A percentile compares a stretch with the other conserved stretches of the same genome.
phyloP scores from a whole-genome alignment of 225 moss, liverwort and hornwort genomes.

The Pleurozium schreberi region DNA sequence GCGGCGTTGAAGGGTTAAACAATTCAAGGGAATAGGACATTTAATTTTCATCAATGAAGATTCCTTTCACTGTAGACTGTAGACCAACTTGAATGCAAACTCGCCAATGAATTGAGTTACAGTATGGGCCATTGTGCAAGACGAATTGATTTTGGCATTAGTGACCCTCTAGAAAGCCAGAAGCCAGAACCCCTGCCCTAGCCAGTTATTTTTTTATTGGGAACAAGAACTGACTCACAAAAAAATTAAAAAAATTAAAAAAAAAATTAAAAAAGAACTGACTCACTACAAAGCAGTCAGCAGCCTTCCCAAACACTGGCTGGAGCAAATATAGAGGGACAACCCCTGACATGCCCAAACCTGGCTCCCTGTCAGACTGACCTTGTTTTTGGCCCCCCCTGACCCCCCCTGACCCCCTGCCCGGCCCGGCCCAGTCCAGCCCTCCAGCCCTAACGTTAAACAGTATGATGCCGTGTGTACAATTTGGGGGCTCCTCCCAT shows the following conservation, averaged over 20 bases:
- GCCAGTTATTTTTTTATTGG: background rate
- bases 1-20: too few species aligned
- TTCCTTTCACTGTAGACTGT: background rate
- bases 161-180: background rate
- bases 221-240: too few species aligned
- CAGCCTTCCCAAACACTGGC: background rate
- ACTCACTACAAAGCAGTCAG: too few species aligned
- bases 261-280: too few species aligned
- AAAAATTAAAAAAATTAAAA: too few species aligned
- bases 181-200: fast-evolving
- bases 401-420: background rate
- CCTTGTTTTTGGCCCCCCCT: background rate
- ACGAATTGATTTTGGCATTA: background rate
- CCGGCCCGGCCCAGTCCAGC: background rate
- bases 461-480: background rate
- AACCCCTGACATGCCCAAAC: background rate
- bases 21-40: background rate
- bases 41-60: background rate
- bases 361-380: background rate
- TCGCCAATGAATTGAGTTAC: background rate
- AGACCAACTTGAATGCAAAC: background rate
- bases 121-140: background rate
- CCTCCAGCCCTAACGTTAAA: too few species aligned
- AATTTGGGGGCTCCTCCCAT: background rate
- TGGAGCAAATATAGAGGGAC: background rate